Evolutionary conservation across 441 rosid species (phyloP), one percentile per base, ranked within the genome.

Genomic region (Pelargonium cotyledonis): DNA sequence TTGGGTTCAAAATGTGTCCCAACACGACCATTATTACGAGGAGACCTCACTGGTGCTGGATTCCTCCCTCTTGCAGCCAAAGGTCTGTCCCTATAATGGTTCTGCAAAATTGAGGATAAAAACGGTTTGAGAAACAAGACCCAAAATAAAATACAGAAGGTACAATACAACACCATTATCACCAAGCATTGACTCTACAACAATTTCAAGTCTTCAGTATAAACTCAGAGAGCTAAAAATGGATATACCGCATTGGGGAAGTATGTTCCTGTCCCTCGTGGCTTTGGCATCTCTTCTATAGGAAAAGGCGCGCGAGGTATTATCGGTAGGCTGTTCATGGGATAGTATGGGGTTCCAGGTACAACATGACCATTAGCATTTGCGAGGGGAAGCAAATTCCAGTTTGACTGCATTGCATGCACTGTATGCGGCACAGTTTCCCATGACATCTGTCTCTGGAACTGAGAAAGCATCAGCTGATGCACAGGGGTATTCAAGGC

Each of bases 211-310:
- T 53, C 3, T 35, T 53, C 23, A 53, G 60, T 53, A 16, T 21
- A 53, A 16, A 15, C 4, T 16, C 60, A 19, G 62, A 57, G 62
- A 67, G 72, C 35, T 47, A 44, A 73, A 66, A 73, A 68, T 70
- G 43, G 73, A 65, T 40, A 66, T 92, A 92, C 98, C 90, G 79
- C 73, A 80, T 84, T 88, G 41, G 96, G 93, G 69, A 92, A 85
- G 83, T 88, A 88, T 31, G 96, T 92, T 76, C 96, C 98, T 14
- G 90, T 92, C 77, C 96, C 98, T 40, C 90, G 82, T 63, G 85
- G 89, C 79, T 84, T 89, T 62, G 86, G 77, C 80, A 77, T 69
- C 66, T 89, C 98, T 68, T 92, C 91, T 21, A 82, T 69, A 38
- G 80, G 83, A 77, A 81, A 87, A 64, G 79, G 78, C 63, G 78